Conservation (phyloP, 2,329 filamentous ascomycete species). For the Davidsoniella virescens region DNA sequence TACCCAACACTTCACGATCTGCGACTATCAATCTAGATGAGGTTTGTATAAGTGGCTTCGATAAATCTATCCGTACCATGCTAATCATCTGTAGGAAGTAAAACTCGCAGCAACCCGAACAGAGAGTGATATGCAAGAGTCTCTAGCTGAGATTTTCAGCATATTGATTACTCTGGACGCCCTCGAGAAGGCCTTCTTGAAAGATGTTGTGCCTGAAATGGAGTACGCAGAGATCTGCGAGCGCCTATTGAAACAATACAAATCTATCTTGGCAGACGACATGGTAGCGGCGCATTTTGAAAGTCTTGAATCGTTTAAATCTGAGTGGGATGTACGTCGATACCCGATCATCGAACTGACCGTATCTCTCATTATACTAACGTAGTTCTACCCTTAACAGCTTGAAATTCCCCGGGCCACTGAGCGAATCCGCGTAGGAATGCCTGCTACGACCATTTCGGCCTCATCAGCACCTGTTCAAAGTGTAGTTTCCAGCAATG, state of each 20-base stretch:
- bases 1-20: constrained; percentile 65
- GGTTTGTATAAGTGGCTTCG: constrained; percentile 29
- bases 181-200: constrained; percentile 89
- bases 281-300: constrained; percentile 77
- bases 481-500: constrained; percentile 25
- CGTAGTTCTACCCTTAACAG: constrained; percentile 27
- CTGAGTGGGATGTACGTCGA: constrained; percentile 67
- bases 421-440: constrained; percentile 77
- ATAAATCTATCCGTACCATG: neutral
- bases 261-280: constrained; percentile 80
- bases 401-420: constrained; percentile 90
- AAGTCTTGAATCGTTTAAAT: constrained; percentile 80
- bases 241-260: constrained; percentile 88
- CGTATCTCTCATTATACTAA: neutral
- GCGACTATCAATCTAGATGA: constrained; percentile 90
- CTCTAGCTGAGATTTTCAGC: constrained; percentile 90
- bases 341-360: neutral
- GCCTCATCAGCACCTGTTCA: constrained; percentile 32
- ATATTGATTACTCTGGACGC: constrained; percentile 93
- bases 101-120: constrained; percentile 75
- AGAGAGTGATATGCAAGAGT: constrained; percentile 88
- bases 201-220: constrained; percentile 78
- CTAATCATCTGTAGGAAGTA: constrained; percentile 51
- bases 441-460: constrained; percentile 66
- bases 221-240: constrained; percentile 97